Conservation (phyloP, 345 rosid species). For the Euphorbia lathyris region DNA sequence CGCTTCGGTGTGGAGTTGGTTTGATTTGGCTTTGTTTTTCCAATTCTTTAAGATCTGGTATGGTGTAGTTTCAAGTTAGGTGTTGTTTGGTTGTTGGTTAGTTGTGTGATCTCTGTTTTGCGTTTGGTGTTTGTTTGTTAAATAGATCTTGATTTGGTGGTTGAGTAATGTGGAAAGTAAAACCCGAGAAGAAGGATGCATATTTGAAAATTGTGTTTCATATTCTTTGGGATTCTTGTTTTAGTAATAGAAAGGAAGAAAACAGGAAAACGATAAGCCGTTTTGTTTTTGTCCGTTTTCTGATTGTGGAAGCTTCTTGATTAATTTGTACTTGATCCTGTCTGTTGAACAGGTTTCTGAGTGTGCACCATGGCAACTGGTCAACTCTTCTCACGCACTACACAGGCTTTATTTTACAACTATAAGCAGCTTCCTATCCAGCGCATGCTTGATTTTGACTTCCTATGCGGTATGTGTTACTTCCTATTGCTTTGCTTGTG, state of each 20-base stretch:
- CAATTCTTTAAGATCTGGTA: slow-evolving; percentile 1
- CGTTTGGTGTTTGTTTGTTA: slow-evolving; percentile 8
- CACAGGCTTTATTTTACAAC: slow-evolving; percentile 90
- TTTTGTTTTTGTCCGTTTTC: neutral
- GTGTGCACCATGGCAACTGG: slow-evolving; percentile 76
- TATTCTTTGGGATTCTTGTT: neutral
- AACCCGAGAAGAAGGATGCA: too few relatives aligned
- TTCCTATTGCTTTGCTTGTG: neutral
- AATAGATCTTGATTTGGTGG: slow-evolving; percentile 14
- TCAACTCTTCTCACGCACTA: slow-evolving; percentile 78
- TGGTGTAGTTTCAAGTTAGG: slow-evolving; percentile 7
- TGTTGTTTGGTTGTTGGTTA: slow-evolving; percentile 4
- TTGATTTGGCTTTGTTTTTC: neutral
- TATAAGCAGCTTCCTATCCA: slow-evolving; percentile 96
- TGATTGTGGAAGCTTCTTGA: slow-evolving; percentile 2
- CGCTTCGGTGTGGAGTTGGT: neutral
- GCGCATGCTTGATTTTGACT: slow-evolving; percentile 99
- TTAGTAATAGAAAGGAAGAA: neutral
- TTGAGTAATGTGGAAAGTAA: neutral
- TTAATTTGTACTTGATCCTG: slow-evolving; percentile 1
- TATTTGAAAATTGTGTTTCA: neutral
- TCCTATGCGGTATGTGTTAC: slow-evolving; percentile 70
- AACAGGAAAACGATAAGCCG: neutral
- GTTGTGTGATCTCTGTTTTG: neutral
- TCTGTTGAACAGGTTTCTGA: slow-evolving; percentile 34